Evolutionary conservation across 805 yeast genomes (phyloP).

Genomic region (Saccharomycopsis olivae): DNA sequence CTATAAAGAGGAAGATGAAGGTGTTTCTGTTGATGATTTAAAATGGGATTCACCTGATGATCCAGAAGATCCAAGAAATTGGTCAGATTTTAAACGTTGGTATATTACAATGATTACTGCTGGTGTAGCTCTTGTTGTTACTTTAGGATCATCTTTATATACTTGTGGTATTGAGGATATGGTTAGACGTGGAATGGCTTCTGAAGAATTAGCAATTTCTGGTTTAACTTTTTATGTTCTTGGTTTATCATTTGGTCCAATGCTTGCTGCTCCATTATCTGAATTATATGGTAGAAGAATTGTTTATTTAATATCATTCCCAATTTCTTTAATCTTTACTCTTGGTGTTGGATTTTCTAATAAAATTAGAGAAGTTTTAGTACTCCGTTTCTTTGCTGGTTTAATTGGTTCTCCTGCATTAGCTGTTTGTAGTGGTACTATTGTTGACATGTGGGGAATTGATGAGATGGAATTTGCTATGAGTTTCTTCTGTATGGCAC

Average conservation of each 20-base stretch:
- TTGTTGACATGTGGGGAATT: conserved; percentile 65
- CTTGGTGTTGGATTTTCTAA: conserved; percentile 64
- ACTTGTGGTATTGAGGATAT: conserved; percentile 55
- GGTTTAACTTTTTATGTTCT: conserved; percentile 62
- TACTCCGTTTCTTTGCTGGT: conserved; percentile 67
- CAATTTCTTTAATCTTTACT: conserved; percentile 57
- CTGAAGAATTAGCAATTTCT: conserved; percentile 50
- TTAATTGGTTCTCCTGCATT: conserved; percentile 72
- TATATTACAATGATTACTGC: conserved; percentile 54
- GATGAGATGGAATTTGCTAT: conserved; percentile 61
- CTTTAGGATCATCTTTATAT: conserved; percentile 66
- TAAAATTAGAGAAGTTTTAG: conserved; percentile 50
- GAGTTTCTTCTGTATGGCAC: conserved; percentile 69
- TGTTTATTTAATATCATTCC: conserved; percentile 49
- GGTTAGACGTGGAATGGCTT: conserved; percentile 35
- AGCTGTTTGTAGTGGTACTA: conserved; percentile 78
- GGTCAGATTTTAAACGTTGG: conserved; percentile 61
- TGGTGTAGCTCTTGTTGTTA: conserved; percentile 51
- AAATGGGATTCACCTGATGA: conserved; percentile 59
- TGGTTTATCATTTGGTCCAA: conserved; percentile 66
- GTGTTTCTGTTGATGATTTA: conserved; percentile 26
- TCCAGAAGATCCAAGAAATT: conserved; percentile 54
- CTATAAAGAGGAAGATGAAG: not conserved
- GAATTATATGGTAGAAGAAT: conserved; percentile 60
- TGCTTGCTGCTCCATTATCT: conserved; percentile 60